Evolutionary conservation across 2,329 filamentous ascomycete genomes (phyloP).

Genomic region (Diaporthe caulivora): DNA sequence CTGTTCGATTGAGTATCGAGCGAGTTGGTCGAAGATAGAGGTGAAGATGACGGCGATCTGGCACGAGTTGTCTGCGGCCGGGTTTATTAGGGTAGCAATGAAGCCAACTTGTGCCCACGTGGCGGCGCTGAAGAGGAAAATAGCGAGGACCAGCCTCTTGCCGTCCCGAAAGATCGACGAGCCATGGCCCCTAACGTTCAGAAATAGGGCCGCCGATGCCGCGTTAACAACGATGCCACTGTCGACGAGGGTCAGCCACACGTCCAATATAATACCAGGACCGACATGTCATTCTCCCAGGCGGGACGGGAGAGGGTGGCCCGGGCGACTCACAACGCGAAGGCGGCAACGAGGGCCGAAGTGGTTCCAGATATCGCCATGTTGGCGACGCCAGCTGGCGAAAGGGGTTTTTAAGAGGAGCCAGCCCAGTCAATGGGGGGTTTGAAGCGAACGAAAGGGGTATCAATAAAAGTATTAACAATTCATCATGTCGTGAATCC

Average conservation of each 20-base stretch:
- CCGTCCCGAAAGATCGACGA: constrained; percentile 66
- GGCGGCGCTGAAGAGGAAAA: constrained; percentile 63
- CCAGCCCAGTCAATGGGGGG: constrained; percentile 62
- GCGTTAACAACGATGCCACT: constrained; percentile 68
- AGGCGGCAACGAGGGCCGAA: constrained; percentile 65
- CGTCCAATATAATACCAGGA: not conserved
- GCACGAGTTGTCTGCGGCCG: constrained; percentile 58
- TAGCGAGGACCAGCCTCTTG: constrained; percentile 73
- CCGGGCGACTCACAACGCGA: constrained; percentile 62
- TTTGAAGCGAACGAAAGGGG: constrained; percentile 50
- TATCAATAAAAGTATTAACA: constrained; percentile 46
- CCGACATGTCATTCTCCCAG: not conserved
- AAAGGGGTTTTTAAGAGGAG: constrained; percentile 47
- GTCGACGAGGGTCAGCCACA: constrained; percentile 38
- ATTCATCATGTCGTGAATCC: constrained; percentile 41
- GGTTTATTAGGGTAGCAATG: constrained; percentile 60
- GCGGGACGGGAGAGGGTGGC: not conserved
- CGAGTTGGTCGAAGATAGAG: constrained; percentile 68
- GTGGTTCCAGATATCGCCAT: constrained; percentile 61
- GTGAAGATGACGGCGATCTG: constrained; percentile 65
- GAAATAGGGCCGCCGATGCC: constrained; percentile 60
- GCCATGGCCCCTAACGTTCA: constrained; percentile 61
- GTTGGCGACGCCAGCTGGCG: constrained; percentile 47
- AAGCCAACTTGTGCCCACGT: constrained; percentile 69
- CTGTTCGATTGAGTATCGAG: constrained; percentile 65